Base-by-base conservation (phyloP, 495 filamentous ascomycete genomes). In the Aspergillus homomorphus region DNA sequence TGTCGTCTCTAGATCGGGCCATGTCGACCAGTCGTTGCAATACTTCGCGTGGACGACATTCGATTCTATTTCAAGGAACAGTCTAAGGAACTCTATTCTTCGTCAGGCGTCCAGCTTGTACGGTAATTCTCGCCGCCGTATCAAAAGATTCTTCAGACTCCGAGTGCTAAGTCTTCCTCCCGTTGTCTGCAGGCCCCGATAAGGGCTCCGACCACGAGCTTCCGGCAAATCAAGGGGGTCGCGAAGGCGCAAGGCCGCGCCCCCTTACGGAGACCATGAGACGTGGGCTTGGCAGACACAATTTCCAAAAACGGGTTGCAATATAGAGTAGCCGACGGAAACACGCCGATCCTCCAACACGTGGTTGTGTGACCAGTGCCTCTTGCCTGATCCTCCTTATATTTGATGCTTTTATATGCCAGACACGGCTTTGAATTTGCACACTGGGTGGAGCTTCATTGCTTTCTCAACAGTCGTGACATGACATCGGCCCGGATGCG, bases 101-200 rank as follows among this genome's bases (percentile, higher is more conserved):
- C 48, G 28, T 28, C 23, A 30, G 15, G 48, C 8, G 16, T 51
- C 18, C 48, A 28, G 24, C 48, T 10, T 30, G 23, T 51, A 28
- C 12, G 33, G 33, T 38, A 38, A 38, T 2, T 7, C 4, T 38
- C 33, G 33, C 33, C 6, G 12, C 33, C 33, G 33, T 38, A 38
- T 6, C 33, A 38, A 38, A n/a, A 6, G 6, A 38, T 38, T 38
- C 48, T 28, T 28, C 48, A 28, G 48, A 12, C n/a, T 50, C 48
- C 23, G 20, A 12, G 18, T 50, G 48, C 48, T 51, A 30, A 51
- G 48, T 51, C 48, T 51, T 51, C 48, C 48, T 51, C 48, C 48
- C 48, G 48, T 51, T 24, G 48, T 30, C 48, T 51, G 48, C 48
- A 51, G 48, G 28, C 15, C 26, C 33, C 24, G 48, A n/a, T 51